These are phyloP conservation scores for Zalerion maritima DNA, from an alignment of 495 filamentous ascomycete genomes.

Conservation along the genomic window DNA sequence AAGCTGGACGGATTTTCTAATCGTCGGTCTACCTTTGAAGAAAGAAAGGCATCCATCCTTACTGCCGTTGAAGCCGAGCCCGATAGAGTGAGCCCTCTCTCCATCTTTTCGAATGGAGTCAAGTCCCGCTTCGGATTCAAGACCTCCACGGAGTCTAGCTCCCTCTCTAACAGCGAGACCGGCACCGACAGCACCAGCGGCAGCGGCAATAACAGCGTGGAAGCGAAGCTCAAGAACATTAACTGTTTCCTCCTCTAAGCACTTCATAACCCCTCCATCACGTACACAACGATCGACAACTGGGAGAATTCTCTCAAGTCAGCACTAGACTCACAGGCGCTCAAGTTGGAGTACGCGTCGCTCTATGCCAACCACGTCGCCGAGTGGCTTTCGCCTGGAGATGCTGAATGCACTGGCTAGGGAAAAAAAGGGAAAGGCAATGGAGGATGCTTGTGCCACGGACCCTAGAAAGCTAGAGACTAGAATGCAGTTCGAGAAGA, in stretches of 20 bases:
- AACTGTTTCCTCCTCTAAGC: slow-evolving; percentile 41
- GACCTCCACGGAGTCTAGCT: slow-evolving; percentile 8
- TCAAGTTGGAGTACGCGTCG: slow-evolving; percentile 44
- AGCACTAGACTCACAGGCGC: slow-evolving; percentile 33
- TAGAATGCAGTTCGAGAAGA: slow-evolving; percentile 37
- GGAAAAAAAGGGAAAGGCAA: slow-evolving; percentile 14
- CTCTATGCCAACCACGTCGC: slow-evolving; percentile 48
- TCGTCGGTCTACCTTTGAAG: slow-evolving; percentile 38
- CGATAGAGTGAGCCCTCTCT: slow-evolving; percentile 19
- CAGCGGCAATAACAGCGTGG: slow-evolving; percentile 16
- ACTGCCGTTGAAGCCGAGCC: slow-evolving; percentile 12
- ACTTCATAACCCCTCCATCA: slow-evolving; percentile 41
- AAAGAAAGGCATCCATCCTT: slow-evolving; percentile 21
- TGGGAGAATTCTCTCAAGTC: slow-evolving; percentile 36
- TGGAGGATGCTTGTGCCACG: slow-evolving; percentile 28
- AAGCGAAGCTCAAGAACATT: slow-evolving; percentile 29
- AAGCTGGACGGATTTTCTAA: slow-evolving; percentile 50
- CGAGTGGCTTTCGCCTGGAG: slow-evolving; percentile 39
- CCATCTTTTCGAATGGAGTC: slow-evolving; percentile 25
- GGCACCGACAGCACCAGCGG: slow-evolving; percentile 11
- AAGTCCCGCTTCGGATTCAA: slow-evolving; percentile 23
- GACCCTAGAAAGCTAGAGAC: slow-evolving; percentile 32
- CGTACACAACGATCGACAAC: slow-evolving; percentile 24
- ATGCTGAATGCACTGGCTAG: slow-evolving; percentile 7
- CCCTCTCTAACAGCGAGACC: slow-evolving; percentile 4